phyloP scores from a whole-genome alignment of 2,329 filamentous ascomycete species.

The Pyrenophora teres region DNA sequence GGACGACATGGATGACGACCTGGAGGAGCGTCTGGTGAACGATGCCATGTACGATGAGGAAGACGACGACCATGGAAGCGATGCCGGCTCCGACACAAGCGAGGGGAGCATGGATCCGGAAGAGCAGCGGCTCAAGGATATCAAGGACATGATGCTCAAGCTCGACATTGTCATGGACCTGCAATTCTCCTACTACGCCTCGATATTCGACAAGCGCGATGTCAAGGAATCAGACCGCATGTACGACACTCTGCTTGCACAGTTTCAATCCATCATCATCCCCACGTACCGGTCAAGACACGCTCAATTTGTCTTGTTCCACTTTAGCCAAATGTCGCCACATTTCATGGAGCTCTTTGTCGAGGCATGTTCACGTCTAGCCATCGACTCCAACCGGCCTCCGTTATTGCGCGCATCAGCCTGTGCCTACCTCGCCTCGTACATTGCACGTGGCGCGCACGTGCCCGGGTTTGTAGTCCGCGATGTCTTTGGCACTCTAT shows the following conservation, averaged over 20 bases:
- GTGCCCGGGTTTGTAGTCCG: slow-evolving; percentile 78
- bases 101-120: slow-evolving; percentile 65
- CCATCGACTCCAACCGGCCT: slow-evolving; percentile 67
- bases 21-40: slow-evolving; percentile 72
- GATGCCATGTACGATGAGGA: slow-evolving; percentile 55
- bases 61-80: slow-evolving; percentile 62
- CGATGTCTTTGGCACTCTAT: slow-evolving; percentile 78
- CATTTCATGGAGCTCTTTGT: slow-evolving; percentile 82
- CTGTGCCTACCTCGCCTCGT: slow-evolving; percentile 90
- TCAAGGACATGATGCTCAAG: slow-evolving; percentile 85
- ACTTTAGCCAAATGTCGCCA: slow-evolving; percentile 84
- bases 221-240: slow-evolving; percentile 69
- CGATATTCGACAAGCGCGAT: slow-evolving; percentile 70
- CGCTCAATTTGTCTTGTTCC: slow-evolving; percentile 93
- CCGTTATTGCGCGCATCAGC: slow-evolving; percentile 80
- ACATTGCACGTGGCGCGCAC: slow-evolving; percentile 86
- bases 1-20: slow-evolving; percentile 88
- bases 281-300: slow-evolving; percentile 91
- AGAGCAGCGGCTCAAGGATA: slow-evolving; percentile 65
- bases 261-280: slow-evolving; percentile 86
- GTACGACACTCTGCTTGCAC: slow-evolving; percentile 78
- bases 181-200: slow-evolving; percentile 81
- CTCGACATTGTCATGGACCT: slow-evolving; percentile 89
- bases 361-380: slow-evolving; percentile 73
- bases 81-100: slow-evolving; percentile 72